phyloP scores from a whole-genome alignment of 2,329 filamentous ascomycete genomes.

The Cordyceps fumosorosea region DNA sequence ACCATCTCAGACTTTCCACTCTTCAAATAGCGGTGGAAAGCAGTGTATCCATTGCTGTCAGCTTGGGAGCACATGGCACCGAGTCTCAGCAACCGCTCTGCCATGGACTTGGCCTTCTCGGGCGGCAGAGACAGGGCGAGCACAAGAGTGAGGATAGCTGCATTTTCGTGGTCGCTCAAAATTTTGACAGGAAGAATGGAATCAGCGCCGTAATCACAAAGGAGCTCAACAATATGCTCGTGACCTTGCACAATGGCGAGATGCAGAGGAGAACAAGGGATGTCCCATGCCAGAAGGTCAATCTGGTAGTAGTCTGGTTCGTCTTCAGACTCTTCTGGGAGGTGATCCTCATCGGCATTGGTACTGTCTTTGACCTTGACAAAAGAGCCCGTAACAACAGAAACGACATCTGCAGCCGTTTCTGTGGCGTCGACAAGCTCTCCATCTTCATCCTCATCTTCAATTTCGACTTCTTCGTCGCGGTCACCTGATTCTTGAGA shows the following conservation, averaged over 20 bases:
- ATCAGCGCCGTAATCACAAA: slow-evolving; percentile 74
- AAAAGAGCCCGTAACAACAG: slow-evolving; percentile 64
- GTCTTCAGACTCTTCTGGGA: slow-evolving; percentile 49
- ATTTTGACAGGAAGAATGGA: slow-evolving; percentile 69
- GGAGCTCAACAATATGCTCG: slow-evolving; percentile 57
- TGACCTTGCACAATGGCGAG: slow-evolving; percentile 72
- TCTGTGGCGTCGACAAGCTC: slow-evolving; percentile 40
- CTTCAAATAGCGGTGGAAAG: slow-evolving; percentile 58
- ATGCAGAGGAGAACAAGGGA: slow-evolving; percentile 66
- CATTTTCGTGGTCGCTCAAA: slow-evolving; percentile 40
- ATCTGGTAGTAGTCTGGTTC: slow-evolving; percentile 77
- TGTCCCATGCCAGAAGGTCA: slow-evolving; percentile 75
- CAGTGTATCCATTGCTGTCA: slow-evolving; percentile 57
- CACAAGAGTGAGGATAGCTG: slow-evolving; percentile 62
- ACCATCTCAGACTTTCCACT: slow-evolving; percentile 41
- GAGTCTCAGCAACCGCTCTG: slow-evolving; percentile 56
- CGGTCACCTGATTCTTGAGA: slow-evolving; percentile 17
- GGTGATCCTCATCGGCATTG: slow-evolving; percentile 32
- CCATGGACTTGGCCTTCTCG: slow-evolving; percentile 59
- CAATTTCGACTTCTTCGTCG: slow-evolving; percentile 29
- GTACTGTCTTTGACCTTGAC: slow-evolving; percentile 54
- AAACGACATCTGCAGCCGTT: slow-evolving; percentile 44
- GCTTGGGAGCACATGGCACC: slow-evolving; percentile 70
- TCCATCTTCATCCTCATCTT: slow-evolving; percentile 23
- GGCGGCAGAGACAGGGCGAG: slow-evolving; percentile 59